phyloP scores from a whole-genome alignment of 352 stramenopile species.

The Lagenidium sp. region DNA sequence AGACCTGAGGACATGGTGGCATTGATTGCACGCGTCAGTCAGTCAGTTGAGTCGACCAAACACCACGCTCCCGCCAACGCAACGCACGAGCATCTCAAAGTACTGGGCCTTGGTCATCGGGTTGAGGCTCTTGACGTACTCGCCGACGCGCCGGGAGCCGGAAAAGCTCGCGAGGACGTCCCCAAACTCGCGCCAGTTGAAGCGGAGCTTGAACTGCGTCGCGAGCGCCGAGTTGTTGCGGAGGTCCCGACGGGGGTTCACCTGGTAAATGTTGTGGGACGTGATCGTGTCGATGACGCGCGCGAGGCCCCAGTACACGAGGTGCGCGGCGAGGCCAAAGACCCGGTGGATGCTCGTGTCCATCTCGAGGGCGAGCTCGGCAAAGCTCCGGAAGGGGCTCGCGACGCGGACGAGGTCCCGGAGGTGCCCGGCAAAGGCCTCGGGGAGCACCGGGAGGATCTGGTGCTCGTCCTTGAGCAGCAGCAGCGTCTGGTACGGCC shows the following conservation, averaged over 20 bases:
- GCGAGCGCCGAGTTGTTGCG: constrained; percentile 34
- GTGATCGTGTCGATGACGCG: constrained; percentile 78
- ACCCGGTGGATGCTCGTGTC: constrained; percentile 71
- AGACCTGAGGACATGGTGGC: constrained; percentile 27
- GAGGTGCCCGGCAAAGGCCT: constrained; percentile 76
- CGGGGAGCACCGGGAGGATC: constrained; percentile 51
- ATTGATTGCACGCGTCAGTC: background rate
- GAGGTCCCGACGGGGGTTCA: constrained; percentile 47
- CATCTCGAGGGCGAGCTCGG: constrained; percentile 74
- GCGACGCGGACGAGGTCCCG: constrained; percentile 53
- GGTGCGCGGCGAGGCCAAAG: constrained; percentile 73
- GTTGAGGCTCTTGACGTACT: constrained; percentile 71
- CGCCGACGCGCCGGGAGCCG: constrained; percentile 55
- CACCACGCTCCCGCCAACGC: background rate
- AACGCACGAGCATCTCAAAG: constrained; percentile 71
- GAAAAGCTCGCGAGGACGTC: constrained; percentile 71
- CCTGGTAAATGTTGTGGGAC: constrained; percentile 83
- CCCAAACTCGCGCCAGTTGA: constrained; percentile 53
- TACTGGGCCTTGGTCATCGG: constrained; percentile 72
- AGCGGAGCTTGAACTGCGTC: constrained; percentile 68
- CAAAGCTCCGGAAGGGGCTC: constrained; percentile 81
- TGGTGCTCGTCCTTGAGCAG: constrained; percentile 55
- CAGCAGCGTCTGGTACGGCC: constrained; percentile 79
- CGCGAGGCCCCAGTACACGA: constrained; percentile 79
- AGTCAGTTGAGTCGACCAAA: too few species aligned